Conservation (phyloP, 2,329 filamentous ascomycete genomes). For the Microthyrium microscopicum region DNA sequence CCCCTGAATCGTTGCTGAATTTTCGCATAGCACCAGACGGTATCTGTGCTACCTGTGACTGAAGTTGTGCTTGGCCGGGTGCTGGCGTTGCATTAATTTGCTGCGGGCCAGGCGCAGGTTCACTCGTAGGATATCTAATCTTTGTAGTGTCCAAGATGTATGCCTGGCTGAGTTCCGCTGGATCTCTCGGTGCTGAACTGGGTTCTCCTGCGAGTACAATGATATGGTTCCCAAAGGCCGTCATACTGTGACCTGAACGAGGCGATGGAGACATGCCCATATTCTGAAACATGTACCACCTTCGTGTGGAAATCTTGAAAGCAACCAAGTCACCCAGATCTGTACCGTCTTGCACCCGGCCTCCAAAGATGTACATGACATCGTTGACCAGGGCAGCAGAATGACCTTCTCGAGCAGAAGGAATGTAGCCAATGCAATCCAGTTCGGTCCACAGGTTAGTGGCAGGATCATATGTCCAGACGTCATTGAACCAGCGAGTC, state of each 20-base stretch:
- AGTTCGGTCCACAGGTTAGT: constrained; percentile 72
- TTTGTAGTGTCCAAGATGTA: constrained; percentile 92
- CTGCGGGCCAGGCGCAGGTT: constrained; percentile 24
- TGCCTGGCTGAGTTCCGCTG: constrained; percentile 70
- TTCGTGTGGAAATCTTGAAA: constrained; percentile 61
- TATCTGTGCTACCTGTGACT: constrained; percentile 12
- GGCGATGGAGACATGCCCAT: constrained; percentile 94
- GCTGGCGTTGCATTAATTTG: constrained; percentile 13
- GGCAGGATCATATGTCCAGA: constrained; percentile 85
- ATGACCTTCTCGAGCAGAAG: constrained; percentile 82
- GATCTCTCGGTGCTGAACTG: constrained; percentile 65
- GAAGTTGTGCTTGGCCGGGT: constrained; percentile 15
- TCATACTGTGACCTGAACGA: constrained; percentile 95
- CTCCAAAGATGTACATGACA: constrained; percentile 98
- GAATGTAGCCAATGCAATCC: constrained; percentile 96
- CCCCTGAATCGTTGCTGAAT: constrained; percentile 8
- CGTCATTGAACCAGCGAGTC: constrained; percentile 95
- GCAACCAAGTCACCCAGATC: constrained; percentile 89
- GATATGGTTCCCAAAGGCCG: constrained; percentile 78
- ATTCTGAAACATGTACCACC: constrained; percentile 99
- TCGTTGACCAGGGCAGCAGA: constrained; percentile 87
- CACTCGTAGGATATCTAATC: constrained; percentile 79
- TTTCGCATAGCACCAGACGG: constrained; percentile 3
- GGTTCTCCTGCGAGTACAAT: constrained; percentile 89
- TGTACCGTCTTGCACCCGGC: constrained; percentile 79